Evolutionary conservation across 1,284 basidiomycete species (phyloP).

Genomic region (Ganoderma resinaceum): DNA sequence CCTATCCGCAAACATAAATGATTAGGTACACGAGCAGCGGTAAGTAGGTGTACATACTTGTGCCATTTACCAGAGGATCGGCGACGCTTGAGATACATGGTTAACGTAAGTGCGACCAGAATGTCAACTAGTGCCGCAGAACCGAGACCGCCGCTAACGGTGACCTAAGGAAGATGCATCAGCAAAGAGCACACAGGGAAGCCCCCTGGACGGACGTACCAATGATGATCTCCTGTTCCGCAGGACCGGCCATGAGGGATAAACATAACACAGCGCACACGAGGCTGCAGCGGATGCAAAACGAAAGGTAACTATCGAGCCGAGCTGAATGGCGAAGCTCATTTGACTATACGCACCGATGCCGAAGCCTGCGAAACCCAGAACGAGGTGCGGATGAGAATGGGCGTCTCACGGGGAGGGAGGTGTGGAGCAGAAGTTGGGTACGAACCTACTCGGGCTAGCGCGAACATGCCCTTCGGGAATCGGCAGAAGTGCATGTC

Average conservation of each 20-base stretch:
- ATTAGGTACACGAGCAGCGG: neutral
- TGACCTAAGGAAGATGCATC: slow-evolving; percentile 14
- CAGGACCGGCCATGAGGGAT: slow-evolving; percentile 21
- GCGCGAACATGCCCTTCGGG: slow-evolving; percentile 23
- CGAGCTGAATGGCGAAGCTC: neutral
- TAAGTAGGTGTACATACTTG: slow-evolving; percentile 15
- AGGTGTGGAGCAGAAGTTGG: neutral
- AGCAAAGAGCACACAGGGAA: neutral
- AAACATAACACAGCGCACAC: slow-evolving; percentile 23
- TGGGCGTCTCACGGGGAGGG: neutral
- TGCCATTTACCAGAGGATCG: slow-evolving; percentile 16
- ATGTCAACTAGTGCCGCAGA: slow-evolving; percentile 30
- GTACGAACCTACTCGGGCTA: slow-evolving; percentile 26
- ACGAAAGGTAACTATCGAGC: neutral
- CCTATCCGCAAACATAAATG: slow-evolving; percentile 1
- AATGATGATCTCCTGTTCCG: slow-evolving; percentile 21
- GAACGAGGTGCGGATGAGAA: neutral
- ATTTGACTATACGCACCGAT: slow-evolving; percentile 17
- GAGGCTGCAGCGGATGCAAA: slow-evolving; percentile 14
- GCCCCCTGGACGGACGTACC: neutral
- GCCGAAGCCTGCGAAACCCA: slow-evolving; percentile 22
- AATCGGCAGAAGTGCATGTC: neutral
- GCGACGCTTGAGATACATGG: slow-evolving; percentile 27
- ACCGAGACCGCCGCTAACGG: slow-evolving; percentile 28
- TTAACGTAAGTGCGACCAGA: slow-evolving; percentile 26